Percentiles rank a stretch among this genome's conserved stretches.
phyloP scores from a whole-genome alignment of 176 grass and related monocot species.

The Guadua angustifolia region DNA sequence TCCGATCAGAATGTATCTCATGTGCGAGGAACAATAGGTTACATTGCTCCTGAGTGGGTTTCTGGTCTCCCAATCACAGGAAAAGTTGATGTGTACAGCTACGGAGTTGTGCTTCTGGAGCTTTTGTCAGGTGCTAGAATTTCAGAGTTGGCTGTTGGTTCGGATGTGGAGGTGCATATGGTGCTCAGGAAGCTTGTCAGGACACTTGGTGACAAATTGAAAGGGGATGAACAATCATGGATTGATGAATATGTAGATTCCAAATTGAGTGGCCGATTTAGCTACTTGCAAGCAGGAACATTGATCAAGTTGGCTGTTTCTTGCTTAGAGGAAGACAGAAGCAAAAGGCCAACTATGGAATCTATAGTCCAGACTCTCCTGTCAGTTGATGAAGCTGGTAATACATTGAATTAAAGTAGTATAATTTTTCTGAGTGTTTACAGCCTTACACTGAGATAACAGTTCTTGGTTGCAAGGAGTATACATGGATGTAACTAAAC shows the following conservation, averaged over 20 bases:
- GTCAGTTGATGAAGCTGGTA: no score
- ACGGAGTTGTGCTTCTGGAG: no score
- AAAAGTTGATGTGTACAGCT: no score
- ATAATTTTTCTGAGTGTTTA: no score
- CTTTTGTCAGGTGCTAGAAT: neutral
- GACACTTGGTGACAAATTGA: neutral
- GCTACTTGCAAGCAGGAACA: neutral
- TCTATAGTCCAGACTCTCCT: neutral
- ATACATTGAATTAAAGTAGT: no score
- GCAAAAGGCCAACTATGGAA: neutral
- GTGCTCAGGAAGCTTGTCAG: neutral
- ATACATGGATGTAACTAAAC: neutral
- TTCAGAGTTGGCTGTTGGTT: neutral
- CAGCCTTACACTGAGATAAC: no score
- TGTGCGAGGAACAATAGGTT: conserved; percentile 44
- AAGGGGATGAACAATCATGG: neutral
- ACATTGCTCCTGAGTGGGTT: conserved; percentile 23
- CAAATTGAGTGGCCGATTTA: neutral
- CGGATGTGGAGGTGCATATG: neutral
- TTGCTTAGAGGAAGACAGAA: neutral
- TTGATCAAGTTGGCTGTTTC: neutral
- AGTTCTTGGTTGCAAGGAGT: neutral
- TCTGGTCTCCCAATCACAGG: no score
- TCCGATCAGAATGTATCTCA: conserved; percentile 13
- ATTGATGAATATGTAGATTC: neutral